Base-by-base conservation (phyloP, 1,284 basidiomycete species). In the Pseudozyma hubeiensis region DNA sequence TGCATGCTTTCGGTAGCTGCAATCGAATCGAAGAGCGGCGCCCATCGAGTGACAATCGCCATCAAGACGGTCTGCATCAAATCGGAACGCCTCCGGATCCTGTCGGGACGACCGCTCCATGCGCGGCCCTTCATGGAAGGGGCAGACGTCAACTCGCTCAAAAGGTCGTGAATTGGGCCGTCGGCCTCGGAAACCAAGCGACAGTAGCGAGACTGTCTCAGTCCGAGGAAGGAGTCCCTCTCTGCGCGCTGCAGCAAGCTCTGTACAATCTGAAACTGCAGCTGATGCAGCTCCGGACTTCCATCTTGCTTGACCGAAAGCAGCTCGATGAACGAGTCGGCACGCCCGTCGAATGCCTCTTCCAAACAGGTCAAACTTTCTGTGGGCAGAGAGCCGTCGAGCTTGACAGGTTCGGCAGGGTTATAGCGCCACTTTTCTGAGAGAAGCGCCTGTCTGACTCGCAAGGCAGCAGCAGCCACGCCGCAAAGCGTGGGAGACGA, bases 41-140 rank as follows among this genome's bases (percentile, higher is more conserved):
- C 59, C 74, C 71, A 78, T 0, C 77, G 67, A 37, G 59, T 71
- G 9, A 76, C 71, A 13, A 75, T 11, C n/a, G 68, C 53, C 39
- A 75, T 51, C 77, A 71, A 80, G 11, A 77, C 33, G 1, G 70
- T 67, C 31, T 73, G 70, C 49, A 64, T 39, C 49, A 73, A 30
- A 48, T 60, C 56, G 30, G 7, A 17, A 0, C 64, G 33, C 8
- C 39, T 19, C 5, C 33, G 31, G 16, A 68, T 52, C 14, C 29
- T 44, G 24, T 35, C 34, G 14, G 53, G 44, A n/a, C 47, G 46
- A 4, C 70, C 70, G n/a, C 16, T 49, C 70, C 70, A 73, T 11
- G 29, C 37, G 34, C 47, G 41, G 1, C 7, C 30, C 24, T 14
- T 30, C 10, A 45, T 16, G 13, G 5, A 31, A 16, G 30, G 17